Percentiles rank a stretch among this genome's conserved stretches.
These are phyloP conservation scores for Salix udensis DNA, from an alignment of 345 rosid species.

Conservation along the genomic window DNA sequence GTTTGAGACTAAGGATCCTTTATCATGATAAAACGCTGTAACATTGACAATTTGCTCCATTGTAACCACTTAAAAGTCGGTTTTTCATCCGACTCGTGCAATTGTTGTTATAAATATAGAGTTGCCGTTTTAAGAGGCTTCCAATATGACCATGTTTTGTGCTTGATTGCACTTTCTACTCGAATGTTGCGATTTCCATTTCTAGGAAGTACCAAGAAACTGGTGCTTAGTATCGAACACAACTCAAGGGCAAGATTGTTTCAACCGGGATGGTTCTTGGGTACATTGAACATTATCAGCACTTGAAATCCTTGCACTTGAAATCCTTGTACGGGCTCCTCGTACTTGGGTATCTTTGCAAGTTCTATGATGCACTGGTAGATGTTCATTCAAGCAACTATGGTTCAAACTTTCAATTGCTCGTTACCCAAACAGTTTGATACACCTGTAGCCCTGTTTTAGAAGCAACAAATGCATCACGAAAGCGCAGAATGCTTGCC, in stretches of 20 bases:
- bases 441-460: not conserved
- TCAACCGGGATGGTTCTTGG: not conserved
- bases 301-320: too few species aligned
- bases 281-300: not conserved
- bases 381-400: not conserved
- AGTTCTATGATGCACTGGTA: not conserved
- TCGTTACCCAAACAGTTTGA: not conserved
- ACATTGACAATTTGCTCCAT: not conserved
- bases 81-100: too few species aligned
- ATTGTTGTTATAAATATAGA: too few species aligned
- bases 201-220: too few species aligned
- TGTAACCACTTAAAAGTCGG: not conserved
- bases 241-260: not conserved
- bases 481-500: not conserved
- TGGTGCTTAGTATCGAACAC: not conserved
- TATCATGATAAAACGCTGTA: not conserved
- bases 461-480: not conserved
- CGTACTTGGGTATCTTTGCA: not conserved
- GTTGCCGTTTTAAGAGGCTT: too few species aligned
- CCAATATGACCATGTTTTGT: too few species aligned
- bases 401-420: not conserved
- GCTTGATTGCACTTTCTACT: too few species aligned
- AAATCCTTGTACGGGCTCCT: too few species aligned
- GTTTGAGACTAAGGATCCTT: not conserved
- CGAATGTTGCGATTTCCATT: too few species aligned